Percentiles rank a stretch among this genome's conserved stretches.
Conservation (phyloP, 345 rosid species). For the Cardiospermum halicacabum region DNA sequence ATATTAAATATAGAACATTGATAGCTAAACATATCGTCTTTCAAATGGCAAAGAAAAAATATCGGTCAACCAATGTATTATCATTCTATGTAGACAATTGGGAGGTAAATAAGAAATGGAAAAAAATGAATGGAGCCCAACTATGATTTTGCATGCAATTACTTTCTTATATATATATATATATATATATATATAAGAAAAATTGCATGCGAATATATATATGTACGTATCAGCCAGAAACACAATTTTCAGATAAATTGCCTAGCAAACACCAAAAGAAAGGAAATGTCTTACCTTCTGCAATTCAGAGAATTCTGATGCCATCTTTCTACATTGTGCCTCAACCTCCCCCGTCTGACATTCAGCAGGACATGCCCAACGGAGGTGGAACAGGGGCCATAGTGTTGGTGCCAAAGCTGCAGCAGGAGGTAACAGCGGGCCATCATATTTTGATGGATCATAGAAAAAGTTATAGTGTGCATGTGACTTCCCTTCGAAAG, state of each 20-base stretch:
- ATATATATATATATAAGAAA: too few species aligned
- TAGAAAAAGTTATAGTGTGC: slow-evolving; percentile 77
- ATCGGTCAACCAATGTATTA: not conserved
- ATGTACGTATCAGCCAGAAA: not conserved
- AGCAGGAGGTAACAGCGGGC: slow-evolving; percentile 79
- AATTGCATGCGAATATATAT: not conserved
- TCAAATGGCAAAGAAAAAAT: not conserved
- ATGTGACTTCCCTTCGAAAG: slow-evolving; percentile 51
- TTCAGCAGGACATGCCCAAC: slow-evolving; percentile 95
- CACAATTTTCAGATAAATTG: not conserved
- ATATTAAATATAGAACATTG: slow-evolving; percentile 1
- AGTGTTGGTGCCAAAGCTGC: slow-evolving; percentile 96
- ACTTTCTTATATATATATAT: too few species aligned
- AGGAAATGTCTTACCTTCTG: slow-evolving; percentile 50
- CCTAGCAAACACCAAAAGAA: not conserved
- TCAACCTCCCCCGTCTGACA: slow-evolving; percentile 72
- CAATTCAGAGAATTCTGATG: slow-evolving; percentile 50
- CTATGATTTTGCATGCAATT: too few species aligned
- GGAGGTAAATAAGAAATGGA: not conserved
- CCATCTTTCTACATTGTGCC: slow-evolving; percentile 62
- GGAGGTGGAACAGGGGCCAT: slow-evolving; percentile 97
- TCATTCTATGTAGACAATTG: not conserved
- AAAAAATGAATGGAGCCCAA: too few species aligned
- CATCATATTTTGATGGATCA: slow-evolving; percentile 51
- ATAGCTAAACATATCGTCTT: not conserved